Conservation (phyloP, 2,329 filamentous ascomycete genomes). For the Ophiostoma pallidulum region DNA sequence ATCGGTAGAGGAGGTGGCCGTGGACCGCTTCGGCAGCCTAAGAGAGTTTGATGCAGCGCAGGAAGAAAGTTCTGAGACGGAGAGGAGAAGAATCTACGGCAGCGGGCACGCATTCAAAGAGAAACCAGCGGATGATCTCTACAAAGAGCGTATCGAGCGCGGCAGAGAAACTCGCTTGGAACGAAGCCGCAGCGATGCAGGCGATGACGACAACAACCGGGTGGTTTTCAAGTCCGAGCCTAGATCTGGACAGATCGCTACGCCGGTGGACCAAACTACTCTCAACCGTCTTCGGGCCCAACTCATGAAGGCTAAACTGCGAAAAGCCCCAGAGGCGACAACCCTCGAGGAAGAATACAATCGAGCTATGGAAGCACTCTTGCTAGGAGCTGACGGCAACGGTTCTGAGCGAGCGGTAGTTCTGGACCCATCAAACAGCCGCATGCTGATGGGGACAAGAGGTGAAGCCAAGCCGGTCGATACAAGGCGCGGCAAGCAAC, state of each 20-base stretch:
- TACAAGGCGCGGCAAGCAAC: conserved; percentile 73
- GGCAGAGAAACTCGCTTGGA: background rate
- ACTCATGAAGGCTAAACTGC: conserved; percentile 91
- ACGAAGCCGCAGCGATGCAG: background rate
- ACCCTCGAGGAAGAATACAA: conserved; percentile 80
- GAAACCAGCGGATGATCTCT: conserved; percentile 80
- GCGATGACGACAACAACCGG: background rate
- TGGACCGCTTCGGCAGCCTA: conserved; percentile 72
- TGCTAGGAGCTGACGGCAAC: conserved; percentile 28
- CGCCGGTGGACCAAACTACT: conserved; percentile 61
- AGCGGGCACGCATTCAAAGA: conserved; percentile 75
- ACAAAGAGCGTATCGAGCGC: conserved; percentile 51
- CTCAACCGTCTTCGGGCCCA: conserved; percentile 87
- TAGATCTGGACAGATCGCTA: conserved; percentile 21
- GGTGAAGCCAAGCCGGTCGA: conserved; percentile 68
- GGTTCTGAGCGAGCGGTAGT: conserved; percentile 60
- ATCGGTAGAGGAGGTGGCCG: conserved; percentile 71
- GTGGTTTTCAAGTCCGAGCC: conserved; percentile 35
- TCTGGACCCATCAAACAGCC: conserved; percentile 79
- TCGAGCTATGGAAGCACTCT: conserved; percentile 54
- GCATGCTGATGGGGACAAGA: conserved; percentile 67
- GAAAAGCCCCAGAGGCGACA: conserved; percentile 62
- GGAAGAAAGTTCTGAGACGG: conserved; percentile 87
- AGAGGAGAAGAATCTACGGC: conserved; percentile 73
- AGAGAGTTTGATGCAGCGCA: conserved; percentile 83